phyloP scores from a whole-genome alignment of 495 filamentous ascomycete genomes.

The Chlorociboria aeruginascens region DNA sequence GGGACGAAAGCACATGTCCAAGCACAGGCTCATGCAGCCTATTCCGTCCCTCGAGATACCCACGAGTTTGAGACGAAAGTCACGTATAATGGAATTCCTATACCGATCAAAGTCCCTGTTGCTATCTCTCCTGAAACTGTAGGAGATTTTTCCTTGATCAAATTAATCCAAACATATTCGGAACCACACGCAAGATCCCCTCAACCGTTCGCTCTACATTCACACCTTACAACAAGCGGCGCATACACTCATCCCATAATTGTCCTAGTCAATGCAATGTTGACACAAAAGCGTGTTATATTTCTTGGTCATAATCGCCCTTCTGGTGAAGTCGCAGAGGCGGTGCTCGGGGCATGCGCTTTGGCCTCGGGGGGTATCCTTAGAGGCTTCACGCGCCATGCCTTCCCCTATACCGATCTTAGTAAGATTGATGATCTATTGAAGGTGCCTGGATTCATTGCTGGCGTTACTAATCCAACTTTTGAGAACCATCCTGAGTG shows the following conservation, averaged over 20 bases:
- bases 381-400: slow-evolving; percentile 89
- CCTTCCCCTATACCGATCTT: slow-evolving; percentile 96
- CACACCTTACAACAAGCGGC: slow-evolving; percentile 88
- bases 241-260: slow-evolving; percentile 68
- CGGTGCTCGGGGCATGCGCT: slow-evolving; percentile 85
- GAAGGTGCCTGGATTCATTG: slow-evolving; percentile 93
- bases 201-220: slow-evolving; percentile 77
- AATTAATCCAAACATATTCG: slow-evolving; percentile 89
- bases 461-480: slow-evolving; percentile 92
- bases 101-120: slow-evolving; percentile 90
- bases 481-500: slow-evolving; percentile 92
- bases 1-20: slow-evolving; percentile 42
- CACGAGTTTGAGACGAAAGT: slow-evolving; percentile 95
- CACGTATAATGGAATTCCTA: slow-evolving; percentile 86
- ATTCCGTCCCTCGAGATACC: slow-evolving; percentile 75
- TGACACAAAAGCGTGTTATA: slow-evolving; percentile 93
- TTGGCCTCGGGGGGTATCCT: slow-evolving; percentile 92
- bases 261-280: slow-evolving; percentile 64
- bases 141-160: slow-evolving; percentile 94
- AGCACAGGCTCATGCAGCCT: slow-evolving; percentile 34
- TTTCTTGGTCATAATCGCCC: slow-evolving; percentile 93
- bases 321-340: slow-evolving; percentile 88
- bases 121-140: slow-evolving; percentile 92
- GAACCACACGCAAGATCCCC: slow-evolving; percentile 65
- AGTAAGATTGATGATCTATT: slow-evolving; percentile 96